Evolutionary conservation across 83 land plant species (phyloP), one percentile per base, ranked within the genome.

Genomic region (Picea mariana): DNA sequence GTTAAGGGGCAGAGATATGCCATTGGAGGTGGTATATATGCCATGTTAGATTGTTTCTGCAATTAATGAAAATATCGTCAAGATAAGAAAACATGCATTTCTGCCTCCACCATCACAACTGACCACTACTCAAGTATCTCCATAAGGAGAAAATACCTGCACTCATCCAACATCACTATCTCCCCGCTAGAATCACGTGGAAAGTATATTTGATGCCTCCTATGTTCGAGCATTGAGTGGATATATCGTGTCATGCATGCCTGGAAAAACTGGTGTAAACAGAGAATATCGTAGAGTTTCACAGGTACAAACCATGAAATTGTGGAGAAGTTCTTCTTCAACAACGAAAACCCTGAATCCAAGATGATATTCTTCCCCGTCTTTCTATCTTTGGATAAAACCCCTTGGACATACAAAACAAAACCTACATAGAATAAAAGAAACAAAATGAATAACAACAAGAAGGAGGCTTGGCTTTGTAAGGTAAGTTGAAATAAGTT

Each of bases 101-200:
- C 3, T 0, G 71, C 18, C 83, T 87, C 87, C 47, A 84, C 78
- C 16, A 85, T 66, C 18, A 79, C 81, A 16, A 18, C 62, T 1
- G 60, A 83, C 91, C 89, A 89, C 61, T 76, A 13, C 5, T 87
- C 82, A 40, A 85, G 47, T 13, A 88, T 90, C 60, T 78, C 67
- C 8, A 59, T 24, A 0, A 0, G 40, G 5, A 38, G 40, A 3
- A 38, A 38, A 38, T 38, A 38, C 5, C 4, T 38, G 40, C 40
- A 90, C 4, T 16, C 23, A 13, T 83, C 61, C 1, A 67, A 64
- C n/a, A 77, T 68, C 47, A 89, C 3, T 1, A 47, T 16, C 80
- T 60, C 73, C 21, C 21, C 4, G 79, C 87, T 82, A 34, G 75
- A 64, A 6, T 71, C n/a, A 0, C 78, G 79, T 0, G 88, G 88